These are phyloP conservation scores for Bisporella sp. DNA, from an alignment of 2,329 filamentous ascomycete genomes.

Conservation along the genomic window DNA sequence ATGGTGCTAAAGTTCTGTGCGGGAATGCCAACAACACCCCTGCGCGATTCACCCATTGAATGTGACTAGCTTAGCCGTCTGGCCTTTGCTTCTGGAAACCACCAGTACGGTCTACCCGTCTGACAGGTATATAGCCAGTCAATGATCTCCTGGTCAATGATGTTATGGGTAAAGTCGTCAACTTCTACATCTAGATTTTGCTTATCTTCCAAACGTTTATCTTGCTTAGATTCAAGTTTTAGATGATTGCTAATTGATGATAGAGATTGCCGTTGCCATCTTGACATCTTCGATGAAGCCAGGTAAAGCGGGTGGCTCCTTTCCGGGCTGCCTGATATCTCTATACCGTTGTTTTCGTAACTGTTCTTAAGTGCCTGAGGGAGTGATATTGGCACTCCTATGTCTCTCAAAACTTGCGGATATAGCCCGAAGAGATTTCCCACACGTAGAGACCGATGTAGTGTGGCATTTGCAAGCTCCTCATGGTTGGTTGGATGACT, in stretches of 20 bases:
- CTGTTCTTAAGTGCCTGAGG: too few species aligned
- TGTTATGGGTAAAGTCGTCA: conserved; percentile 18
- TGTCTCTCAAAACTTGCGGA: too few species aligned
- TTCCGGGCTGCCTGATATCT: too few species aligned
- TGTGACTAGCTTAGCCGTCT: conserved; percentile 8
- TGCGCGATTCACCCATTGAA: conserved; percentile 1
- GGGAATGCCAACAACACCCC: conserved; percentile 6
- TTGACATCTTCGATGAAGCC: conserved; percentile 6
- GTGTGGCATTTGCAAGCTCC: too few species aligned
- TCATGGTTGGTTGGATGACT: too few species aligned
- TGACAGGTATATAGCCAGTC: conserved; percentile 26
- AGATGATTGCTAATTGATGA: conserved; percentile 18
- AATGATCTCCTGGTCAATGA: conserved; percentile 24
- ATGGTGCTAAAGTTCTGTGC: conserved; percentile 6
- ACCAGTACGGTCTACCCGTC: conserved; percentile 26
- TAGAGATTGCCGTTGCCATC: conserved; percentile 13
- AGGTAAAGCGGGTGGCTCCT: conserved; percentile 1
- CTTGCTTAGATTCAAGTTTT: too few species aligned
- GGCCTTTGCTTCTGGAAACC: conserved; percentile 23
- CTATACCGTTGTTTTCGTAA: too few species aligned
- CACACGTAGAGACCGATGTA: too few species aligned
- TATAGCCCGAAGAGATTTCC: too few species aligned
- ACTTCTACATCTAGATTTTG: conserved; percentile 1
- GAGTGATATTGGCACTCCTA: too few species aligned
- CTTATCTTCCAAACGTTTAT: neutral